These are phyloP conservation scores for Colletotrichum sp. DNA, from an alignment of 2,329 filamentous ascomycete species.

Conservation along the genomic window DNA sequence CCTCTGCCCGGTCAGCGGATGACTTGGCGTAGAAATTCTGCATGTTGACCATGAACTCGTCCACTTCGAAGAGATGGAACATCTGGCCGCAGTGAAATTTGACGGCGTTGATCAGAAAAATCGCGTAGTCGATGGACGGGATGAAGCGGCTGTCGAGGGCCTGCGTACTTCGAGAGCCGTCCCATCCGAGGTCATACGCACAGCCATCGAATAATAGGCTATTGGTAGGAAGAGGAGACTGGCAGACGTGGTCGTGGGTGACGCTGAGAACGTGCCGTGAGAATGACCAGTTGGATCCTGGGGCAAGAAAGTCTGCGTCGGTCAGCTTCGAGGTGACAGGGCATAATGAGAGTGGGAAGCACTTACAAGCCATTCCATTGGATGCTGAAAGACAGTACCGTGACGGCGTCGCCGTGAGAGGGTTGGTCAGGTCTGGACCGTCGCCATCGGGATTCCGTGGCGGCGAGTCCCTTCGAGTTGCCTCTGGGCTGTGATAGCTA, in stretches of 20 bases:
- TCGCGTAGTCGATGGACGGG: conserved; percentile 50
- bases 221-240: conserved; percentile 45
- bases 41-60: conserved; percentile 47
- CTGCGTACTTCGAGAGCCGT: conserved; percentile 6
- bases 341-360: too few relatives aligned
- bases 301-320: conserved; percentile 53
- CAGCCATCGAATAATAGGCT: conserved; percentile 55
- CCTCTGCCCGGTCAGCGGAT: background rate
- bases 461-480: background rate
- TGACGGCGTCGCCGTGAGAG: background rate
- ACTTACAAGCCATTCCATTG: conserved; percentile 1
- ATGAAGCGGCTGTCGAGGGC: conserved; percentile 7
- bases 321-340: background rate
- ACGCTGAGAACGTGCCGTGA: conserved; percentile 53
- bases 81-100: conserved; percentile 61
- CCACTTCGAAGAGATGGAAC: conserved; percentile 60
- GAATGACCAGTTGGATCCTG: conserved; percentile 63
- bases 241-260: conserved; percentile 51
- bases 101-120: conserved; percentile 59
- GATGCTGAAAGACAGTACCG: conserved; percentile 6
- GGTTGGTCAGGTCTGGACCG: conserved; percentile 4
- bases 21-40: conserved; percentile 33
- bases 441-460: background rate
- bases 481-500: background rate
- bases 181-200: conserved; percentile 45